Evolutionary conservation across 2,329 filamentous ascomycete species (phyloP), one percentile per base, ranked within the genome.

Genomic region (Epichloe hybrida): DNA sequence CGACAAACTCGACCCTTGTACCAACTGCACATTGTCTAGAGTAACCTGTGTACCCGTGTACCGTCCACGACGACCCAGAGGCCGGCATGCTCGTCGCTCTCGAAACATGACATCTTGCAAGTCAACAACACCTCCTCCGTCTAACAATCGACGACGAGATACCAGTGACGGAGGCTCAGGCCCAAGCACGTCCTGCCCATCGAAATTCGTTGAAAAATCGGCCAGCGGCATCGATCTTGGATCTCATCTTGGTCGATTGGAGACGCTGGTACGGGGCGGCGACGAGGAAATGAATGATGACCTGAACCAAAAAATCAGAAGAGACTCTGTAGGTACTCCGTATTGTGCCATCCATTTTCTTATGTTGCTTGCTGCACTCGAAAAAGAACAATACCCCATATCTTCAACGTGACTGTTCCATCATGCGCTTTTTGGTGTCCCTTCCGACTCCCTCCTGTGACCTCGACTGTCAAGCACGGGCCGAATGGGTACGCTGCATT

Each of bases 1-100:
- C 44, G 55, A 59, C 48, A 59, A 58, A 35, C 55, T 56, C 45
- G 51, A 52, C 17, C 57, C 57, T 15, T 59, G 56, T 46, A 52
- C 57, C 8, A 57, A 57, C 31, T 58, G 56, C 36, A 50, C 48
- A 1, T 54, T 52, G 2, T 51, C 54, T 35, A 48, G 55, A 4
- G 36, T 51, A 3, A 49, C 23, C 7, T 58, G 57, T 36, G 44
- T 53, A 7, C 54, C 57, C 7, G 52, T 57, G 8, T 50, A 58
- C 20, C 51, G 55, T 46, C 50, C 50, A 12, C 49, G 53, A 46
- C 17, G 55, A n/a, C 53, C 55, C 4, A 44, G 55, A 40, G 52
- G 56, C 5, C 54, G 56, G 9, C 54, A 58, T 53, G 56, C 47
- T 44, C 51, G 49, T 13, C 56, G 54, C 9, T 31, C 52, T 3